Conservation (phyloP, 371 early-diverging fungal species). For the Mortierella sp. region DNA sequence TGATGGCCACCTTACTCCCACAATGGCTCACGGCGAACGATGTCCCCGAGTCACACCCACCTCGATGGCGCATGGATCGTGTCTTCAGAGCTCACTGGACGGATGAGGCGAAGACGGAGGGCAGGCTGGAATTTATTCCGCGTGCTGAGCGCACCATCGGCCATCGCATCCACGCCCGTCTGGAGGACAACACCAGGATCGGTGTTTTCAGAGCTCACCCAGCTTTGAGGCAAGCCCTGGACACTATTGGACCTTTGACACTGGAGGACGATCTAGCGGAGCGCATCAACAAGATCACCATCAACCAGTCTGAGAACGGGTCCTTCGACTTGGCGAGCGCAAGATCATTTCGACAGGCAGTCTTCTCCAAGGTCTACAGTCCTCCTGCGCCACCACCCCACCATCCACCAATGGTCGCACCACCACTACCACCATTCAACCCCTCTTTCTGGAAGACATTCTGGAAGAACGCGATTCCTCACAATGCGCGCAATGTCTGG, state of each 20-base stretch:
- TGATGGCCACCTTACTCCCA: neutral
- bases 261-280: conserved; percentile 8
- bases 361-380: neutral
- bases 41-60: conserved; percentile 4
- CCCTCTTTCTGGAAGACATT: conserved; percentile 8
- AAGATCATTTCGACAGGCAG: neutral
- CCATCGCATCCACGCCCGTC: neutral
- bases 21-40: neutral
- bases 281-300: neutral
- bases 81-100: neutral
- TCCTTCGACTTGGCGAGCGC: neutral
- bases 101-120: neutral
- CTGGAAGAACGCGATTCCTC: conserved; percentile 7
- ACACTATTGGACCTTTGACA: neutral
- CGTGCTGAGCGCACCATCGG: neutral
- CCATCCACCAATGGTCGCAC: conserved; percentile 2
- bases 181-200: neutral
- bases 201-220: neutral
- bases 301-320: neutral
- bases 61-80: conserved; percentile 7
- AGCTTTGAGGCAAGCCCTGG: neutral
- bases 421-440: neutral
- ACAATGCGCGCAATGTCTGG: conserved; percentile 11
- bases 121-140: conserved; percentile 1
- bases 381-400: neutral